Evolutionary conservation across 2,329 filamentous ascomycete species (phyloP).

Genomic region (Xylariaceae sp.): DNA sequence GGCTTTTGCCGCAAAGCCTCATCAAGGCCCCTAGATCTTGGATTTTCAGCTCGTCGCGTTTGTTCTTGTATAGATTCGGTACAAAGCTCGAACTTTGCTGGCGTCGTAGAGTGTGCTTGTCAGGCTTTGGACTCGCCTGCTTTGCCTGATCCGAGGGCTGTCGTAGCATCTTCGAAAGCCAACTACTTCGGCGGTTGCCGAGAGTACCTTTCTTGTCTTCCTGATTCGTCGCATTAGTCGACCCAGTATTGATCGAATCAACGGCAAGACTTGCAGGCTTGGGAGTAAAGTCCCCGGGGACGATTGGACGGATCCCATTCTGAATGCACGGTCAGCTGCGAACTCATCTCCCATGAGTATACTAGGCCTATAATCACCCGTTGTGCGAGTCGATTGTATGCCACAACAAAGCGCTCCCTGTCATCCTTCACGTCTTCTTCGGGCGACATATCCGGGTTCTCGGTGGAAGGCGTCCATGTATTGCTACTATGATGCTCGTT

Average conservation of each 20-base stretch:
- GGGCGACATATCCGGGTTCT: slow-evolving; percentile 42
- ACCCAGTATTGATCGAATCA: not conserved
- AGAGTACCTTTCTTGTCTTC: not conserved
- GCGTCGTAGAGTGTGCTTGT: slow-evolving; percentile 34
- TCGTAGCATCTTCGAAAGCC: slow-evolving; percentile 36
- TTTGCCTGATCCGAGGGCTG: slow-evolving; percentile 30
- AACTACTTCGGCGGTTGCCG: slow-evolving; percentile 31
- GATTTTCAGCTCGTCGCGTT: slow-evolving; percentile 42
- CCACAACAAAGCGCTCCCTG: slow-evolving; percentile 44
- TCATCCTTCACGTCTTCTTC: slow-evolving; percentile 48
- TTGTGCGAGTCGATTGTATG: slow-evolving; percentile 57
- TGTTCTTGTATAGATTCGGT: slow-evolving; percentile 39
- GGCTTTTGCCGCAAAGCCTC: slow-evolving; percentile 57
- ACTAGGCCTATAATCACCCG: slow-evolving; percentile 39
- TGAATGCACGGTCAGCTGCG: slow-evolving; percentile 28
- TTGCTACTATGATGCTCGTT: slow-evolving; percentile 40
- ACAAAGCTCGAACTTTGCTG: slow-evolving; percentile 53
- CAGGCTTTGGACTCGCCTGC: slow-evolving; percentile 28
- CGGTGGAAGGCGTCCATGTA: slow-evolving; percentile 55
- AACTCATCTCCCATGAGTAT: not conserved
- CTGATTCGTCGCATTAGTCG: slow-evolving; percentile 3
- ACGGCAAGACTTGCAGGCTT: slow-evolving; percentile 20
- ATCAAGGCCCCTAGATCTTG: slow-evolving; percentile 55
- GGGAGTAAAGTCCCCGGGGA: slow-evolving; percentile 28
- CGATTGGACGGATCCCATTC: slow-evolving; percentile 46